Conservation (phyloP, 176 grass and related monocot genomes). For the Triticum urartu region DNA sequence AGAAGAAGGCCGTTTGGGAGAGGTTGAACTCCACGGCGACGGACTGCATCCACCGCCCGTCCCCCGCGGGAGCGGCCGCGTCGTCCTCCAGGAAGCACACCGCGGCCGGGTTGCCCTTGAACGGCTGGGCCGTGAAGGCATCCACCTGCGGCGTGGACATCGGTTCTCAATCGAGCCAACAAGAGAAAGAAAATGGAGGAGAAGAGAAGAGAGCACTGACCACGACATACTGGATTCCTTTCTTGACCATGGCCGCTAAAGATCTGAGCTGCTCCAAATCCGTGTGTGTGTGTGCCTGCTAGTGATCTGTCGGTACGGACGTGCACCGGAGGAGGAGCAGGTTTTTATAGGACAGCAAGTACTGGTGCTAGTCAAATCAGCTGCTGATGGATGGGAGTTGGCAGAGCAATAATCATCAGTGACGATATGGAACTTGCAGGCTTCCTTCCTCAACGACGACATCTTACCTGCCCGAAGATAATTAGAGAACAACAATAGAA, state of each 20-base stretch:
- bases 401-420: not conserved
- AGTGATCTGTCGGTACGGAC: not conserved
- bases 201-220: not conserved
- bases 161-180: not conserved
- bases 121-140: conserved; percentile 49
- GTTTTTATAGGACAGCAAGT: not conserved
- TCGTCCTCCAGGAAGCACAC: conserved; percentile 50
- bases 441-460: not conserved
- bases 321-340: not conserved
- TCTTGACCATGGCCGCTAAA: not conserved
- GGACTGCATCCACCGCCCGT: conserved; percentile 65
- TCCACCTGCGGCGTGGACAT: conserved; percentile 46
- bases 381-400: not conserved
- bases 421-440: not conserved
- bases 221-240: not conserved
- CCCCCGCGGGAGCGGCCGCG: not conserved
- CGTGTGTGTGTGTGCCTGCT: not conserved
- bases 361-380: not conserved
- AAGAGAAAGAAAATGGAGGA: not conserved
- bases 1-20: conserved; percentile 49
- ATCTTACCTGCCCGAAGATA: no score
- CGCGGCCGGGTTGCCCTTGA: conserved; percentile 75
- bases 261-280: not conserved
- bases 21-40: conserved; percentile 83
- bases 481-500: no score